Conservation (phyloP, 1,284 basidiomycete genomes). For the Tilletia caries region DNA sequence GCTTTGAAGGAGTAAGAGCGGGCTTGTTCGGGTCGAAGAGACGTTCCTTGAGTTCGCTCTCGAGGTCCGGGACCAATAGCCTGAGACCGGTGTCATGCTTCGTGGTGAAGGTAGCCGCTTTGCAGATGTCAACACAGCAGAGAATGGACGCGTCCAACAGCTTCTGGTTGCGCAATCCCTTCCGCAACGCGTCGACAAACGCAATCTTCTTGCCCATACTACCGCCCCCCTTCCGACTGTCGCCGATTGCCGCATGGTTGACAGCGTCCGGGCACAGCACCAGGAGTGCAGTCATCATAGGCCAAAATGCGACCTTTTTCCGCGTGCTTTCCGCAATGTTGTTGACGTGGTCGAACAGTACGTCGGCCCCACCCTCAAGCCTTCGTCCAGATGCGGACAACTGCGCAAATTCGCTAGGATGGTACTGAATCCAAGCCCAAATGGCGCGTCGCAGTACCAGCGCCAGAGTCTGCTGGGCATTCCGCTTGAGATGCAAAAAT, state of each 20-base stretch:
- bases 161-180: conserved; percentile 40
- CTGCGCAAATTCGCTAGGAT: conserved; percentile 75
- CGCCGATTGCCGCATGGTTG: conserved; percentile 55
- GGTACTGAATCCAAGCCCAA: conserved; percentile 87
- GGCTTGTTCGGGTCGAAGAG: conserved; percentile 43
- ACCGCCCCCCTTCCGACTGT: conserved; percentile 51
- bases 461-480: conserved; percentile 71
- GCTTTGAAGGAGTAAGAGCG: conserved; percentile 28
- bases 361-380: conserved; percentile 50
- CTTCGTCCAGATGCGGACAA: conserved; percentile 59
- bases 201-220: conserved; percentile 55
- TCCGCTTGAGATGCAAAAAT: conserved; percentile 76
- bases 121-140: conserved; percentile 76
- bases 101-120: conserved; percentile 69
- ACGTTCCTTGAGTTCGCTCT: conserved; percentile 39
- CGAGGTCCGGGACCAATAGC: conserved; percentile 59
- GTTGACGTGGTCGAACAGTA: conserved; percentile 51
- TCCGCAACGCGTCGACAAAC: conserved; percentile 56
- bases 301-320: conserved; percentile 69
- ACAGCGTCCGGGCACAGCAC: conserved; percentile 75
- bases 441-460: conserved; percentile 73
- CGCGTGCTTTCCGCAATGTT: conserved; percentile 55
- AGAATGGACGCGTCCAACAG: conserved; percentile 66
- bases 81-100: conserved; percentile 64
- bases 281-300: conserved; percentile 72